phyloP scores from a whole-genome alignment of 148 eudicot species.

The Dysphania ambrosioides region DNA sequence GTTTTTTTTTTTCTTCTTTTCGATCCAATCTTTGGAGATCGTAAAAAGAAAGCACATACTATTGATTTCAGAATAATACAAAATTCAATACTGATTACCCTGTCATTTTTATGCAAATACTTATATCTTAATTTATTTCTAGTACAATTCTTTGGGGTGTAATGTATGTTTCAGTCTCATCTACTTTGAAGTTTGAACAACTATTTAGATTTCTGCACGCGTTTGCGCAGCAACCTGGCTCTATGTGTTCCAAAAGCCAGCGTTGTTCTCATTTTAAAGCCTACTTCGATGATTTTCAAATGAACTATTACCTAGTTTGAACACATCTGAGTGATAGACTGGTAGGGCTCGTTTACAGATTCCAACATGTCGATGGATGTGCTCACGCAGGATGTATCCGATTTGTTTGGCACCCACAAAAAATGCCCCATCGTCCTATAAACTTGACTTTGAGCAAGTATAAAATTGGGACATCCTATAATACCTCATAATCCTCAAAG shows the following conservation, averaged over 20 bases:
- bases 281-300: not conserved
- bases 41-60: not conserved
- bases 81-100: conserved; percentile 1
- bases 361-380: not conserved
- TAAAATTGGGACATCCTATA: too few relatives aligned
- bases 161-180: not conserved
- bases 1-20: too few relatives aligned
- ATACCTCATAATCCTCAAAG: too few relatives aligned
- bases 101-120: not conserved
- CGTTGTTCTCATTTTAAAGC: not conserved
- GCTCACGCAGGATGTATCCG: not conserved
- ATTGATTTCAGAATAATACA: conserved; percentile 14
- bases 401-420: not conserved
- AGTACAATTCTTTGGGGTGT: not conserved
- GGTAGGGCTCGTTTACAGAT: not conserved
- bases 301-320: not conserved
- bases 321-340: not conserved
- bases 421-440: too few relatives aligned
- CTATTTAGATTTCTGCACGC: not conserved
- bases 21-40: not conserved
- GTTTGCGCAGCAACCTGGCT: not conserved
- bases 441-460: too few relatives aligned
- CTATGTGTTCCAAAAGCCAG: not conserved
- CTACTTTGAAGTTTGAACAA: not conserved
- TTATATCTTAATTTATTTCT: not conserved